Evolutionary conservation across 31 red algal genomes (phyloP).

Genomic region (Endocladia muricata): DNA sequence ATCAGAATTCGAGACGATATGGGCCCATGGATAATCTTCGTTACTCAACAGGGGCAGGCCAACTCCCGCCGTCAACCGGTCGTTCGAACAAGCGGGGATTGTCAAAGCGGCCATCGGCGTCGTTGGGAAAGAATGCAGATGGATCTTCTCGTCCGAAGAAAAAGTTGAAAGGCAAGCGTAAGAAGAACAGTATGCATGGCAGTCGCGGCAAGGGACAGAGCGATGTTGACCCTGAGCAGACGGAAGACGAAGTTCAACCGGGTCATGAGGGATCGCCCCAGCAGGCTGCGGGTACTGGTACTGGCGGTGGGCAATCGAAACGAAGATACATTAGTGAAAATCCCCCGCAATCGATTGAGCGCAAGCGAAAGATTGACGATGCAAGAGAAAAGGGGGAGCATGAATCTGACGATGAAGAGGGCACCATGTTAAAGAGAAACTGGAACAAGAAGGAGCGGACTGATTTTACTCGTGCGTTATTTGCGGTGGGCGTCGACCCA

Average conservation of each 20-base stretch:
- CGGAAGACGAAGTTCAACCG: conserved; percentile 9
- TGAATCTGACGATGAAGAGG: background rate
- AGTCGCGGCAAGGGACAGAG: background rate
- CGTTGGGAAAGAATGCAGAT: background rate
- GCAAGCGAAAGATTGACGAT: conserved; percentile 14
- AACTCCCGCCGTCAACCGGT: background rate
- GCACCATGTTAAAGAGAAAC: conserved; percentile 16
- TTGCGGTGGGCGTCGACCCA: conserved; percentile 59
- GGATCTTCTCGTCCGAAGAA: background rate
- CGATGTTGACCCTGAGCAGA: background rate
- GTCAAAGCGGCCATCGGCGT: background rate
- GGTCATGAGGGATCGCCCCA: background rate
- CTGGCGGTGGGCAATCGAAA: background rate
- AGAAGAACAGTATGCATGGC: background rate
- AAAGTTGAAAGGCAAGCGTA: background rate
- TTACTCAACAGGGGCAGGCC: background rate
- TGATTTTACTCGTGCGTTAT: conserved; percentile 70
- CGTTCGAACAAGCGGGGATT: background rate
- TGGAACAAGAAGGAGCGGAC: conserved; percentile 66
- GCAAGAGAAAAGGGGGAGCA: conserved; percentile 8
- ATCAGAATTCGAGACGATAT: background rate
- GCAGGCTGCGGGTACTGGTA: background rate
- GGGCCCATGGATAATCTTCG: background rate
- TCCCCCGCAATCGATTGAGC: background rate
- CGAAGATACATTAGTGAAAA: too few relatives aligned